These are phyloP conservation scores for Solanum hybrid DNA, from an alignment of 305 asterid genomes.

Conservation along the genomic window DNA sequence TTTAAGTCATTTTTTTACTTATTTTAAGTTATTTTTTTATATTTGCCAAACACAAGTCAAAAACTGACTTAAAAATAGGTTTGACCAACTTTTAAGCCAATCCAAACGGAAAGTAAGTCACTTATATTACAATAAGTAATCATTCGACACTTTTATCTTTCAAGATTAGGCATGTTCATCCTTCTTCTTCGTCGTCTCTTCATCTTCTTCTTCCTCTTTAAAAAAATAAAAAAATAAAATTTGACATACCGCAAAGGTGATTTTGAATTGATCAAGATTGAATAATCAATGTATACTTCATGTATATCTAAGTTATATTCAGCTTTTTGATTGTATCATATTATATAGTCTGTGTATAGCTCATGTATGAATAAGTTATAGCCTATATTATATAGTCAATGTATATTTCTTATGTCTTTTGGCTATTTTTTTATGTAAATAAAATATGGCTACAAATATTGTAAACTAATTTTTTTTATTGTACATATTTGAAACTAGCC, in stretches of 20 bases:
- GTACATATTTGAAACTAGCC: not conserved
- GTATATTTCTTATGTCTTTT: not conserved
- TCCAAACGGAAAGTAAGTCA: not conserved
- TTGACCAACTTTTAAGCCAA: too few relatives aligned
- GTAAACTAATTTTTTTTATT: not conserved
- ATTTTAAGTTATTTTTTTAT: too few relatives aligned
- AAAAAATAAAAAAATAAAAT: too few relatives aligned
- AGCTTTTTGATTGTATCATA: too few relatives aligned
- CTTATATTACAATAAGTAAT: not conserved
- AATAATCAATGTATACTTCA: not conserved
- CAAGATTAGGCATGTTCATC: not conserved
- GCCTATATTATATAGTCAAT: not conserved
- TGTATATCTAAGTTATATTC: too few relatives aligned
- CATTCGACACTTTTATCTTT: not conserved
- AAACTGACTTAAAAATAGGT: too few relatives aligned
- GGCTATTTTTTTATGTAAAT: not conserved
- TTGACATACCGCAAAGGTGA: not conserved
- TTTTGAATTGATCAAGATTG: not conserved
- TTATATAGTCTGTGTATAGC: not conserved
- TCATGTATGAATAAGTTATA: too few relatives aligned
- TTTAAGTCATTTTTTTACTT: too few relatives aligned
- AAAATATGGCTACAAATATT: not conserved
- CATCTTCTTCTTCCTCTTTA: not conserved
- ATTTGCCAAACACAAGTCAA: too few relatives aligned
- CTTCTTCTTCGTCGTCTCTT: not conserved